A percentile compares a stretch with the other conserved stretches of the same genome.
phyloP scores from a whole-genome alignment of 345 rosid species.

The Brassica rapa region DNA sequence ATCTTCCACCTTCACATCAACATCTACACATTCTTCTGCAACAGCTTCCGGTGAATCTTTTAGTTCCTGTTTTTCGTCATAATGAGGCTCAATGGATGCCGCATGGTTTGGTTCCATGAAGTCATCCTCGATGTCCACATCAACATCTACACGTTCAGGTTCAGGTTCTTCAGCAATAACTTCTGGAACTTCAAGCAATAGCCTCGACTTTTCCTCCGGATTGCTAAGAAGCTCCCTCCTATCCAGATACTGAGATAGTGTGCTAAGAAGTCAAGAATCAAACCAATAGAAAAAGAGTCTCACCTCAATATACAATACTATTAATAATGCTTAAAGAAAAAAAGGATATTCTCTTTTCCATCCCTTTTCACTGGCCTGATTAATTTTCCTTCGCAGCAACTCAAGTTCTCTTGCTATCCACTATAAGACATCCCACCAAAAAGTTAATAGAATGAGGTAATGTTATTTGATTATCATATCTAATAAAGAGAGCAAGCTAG shows the following conservation, averaged over 20 bases:
- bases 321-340: neutral
- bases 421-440: slow-evolving; percentile 43
- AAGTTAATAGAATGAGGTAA: neutral
- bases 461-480: neutral
- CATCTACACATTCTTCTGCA: slow-evolving; percentile 53
- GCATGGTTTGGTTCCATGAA: slow-evolving; percentile 7
- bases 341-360: slow-evolving; percentile 94
- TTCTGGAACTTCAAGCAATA: slow-evolving; percentile 64
- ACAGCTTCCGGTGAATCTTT: slow-evolving; percentile 48
- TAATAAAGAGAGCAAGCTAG: slow-evolving; percentile 5
- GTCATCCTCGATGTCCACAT: slow-evolving; percentile 24
- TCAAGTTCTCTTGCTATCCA: slow-evolving; percentile 70
- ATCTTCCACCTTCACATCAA: slow-evolving; percentile 26
- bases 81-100: neutral
- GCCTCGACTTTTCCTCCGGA: slow-evolving; percentile 56
- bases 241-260: slow-evolving; percentile 67
- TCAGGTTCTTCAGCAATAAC: slow-evolving; percentile 61
- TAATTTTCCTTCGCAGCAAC: slow-evolving; percentile 56
- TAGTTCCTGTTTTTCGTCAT: neutral
- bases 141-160: slow-evolving; percentile 42
- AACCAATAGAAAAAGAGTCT: slow-evolving; percentile 1
- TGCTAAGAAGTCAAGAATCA: slow-evolving; percentile 61
- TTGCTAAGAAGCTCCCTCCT: slow-evolving; percentile 60
- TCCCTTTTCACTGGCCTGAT: slow-evolving; percentile 81
- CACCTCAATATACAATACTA: neutral